Base-by-base conservation (phyloP, 2,329 filamentous ascomycete species). In the Trichoderma lentiforme region DNA sequence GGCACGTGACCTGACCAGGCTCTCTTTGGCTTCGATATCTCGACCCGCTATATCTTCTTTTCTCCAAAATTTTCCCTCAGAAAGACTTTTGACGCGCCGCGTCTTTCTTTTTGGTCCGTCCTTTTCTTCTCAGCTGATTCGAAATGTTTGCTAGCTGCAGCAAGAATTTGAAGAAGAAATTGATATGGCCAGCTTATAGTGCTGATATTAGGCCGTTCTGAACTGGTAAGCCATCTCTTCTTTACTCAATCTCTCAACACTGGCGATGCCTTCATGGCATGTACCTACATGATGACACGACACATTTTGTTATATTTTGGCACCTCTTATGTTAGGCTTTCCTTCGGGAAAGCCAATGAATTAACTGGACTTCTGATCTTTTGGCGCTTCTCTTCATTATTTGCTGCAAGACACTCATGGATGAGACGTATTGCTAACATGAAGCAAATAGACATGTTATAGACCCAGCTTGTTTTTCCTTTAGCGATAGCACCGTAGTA, bases 261-360 rank as follows among this genome's bases (percentile, higher is more conserved):
- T 34, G n/a, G 71, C 67, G 71, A 56, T 51, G 74, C 74, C 61
- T 62, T 70, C 26, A 18, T 14, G 51, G 64, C 57, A 39, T n/a
- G 8, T 26, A 28, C 57, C 34, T 53, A 78, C 77, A 88, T 94
- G 93, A 95, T 95, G 93, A 95, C 88, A 90, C 47, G 79, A 82
- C 81, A 86, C 86, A 84, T 85, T 86, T 86, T 84, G 78, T 84
- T 83, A 84, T 58, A 57, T 53, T 85, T 85, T 97, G 94, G 94
- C 94, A 97, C 94, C 94, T 97, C 94, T 97, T 96, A 94, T 94
- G 89, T 93, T 91, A 96, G 90, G 86, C 87, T 7, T 43, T 28
- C 80, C 84, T 85, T 82, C 39, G 39, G 80, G 57, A 32, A 21
- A 4, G 84, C 86, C 90, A 83, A 93, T 95, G 92, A 93, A 93